Percentiles rank a stretch among this genome's conserved stretches.
Evolutionary conservation across 2,329 filamentous ascomycete species (phyloP).

Genomic region (Claviceps purpurea): DNA sequence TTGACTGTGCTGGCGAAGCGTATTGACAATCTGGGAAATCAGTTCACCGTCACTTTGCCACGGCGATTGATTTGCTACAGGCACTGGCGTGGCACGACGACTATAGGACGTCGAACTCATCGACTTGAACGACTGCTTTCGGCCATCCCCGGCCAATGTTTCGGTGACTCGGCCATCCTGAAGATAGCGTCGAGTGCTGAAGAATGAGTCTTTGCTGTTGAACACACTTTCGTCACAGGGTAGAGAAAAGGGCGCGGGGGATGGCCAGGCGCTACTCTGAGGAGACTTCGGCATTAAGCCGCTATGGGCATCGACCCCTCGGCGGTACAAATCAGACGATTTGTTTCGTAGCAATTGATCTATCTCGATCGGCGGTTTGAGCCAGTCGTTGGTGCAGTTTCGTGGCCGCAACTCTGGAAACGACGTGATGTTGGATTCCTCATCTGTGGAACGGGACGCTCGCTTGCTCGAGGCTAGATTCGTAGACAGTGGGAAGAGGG

Average conservation of each 20-base stretch:
- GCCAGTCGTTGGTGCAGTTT: slow-evolving; percentile 20
- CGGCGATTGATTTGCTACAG: slow-evolving; percentile 3
- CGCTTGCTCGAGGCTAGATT: neutral
- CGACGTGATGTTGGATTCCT: slow-evolving; percentile 18
- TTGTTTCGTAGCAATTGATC: slow-evolving; percentile 6
- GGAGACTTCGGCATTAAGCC: slow-evolving; percentile 6
- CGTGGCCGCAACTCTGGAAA: slow-evolving; percentile 20
- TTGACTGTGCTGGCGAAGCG: slow-evolving; percentile 16
- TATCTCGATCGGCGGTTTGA: slow-evolving; percentile 12
- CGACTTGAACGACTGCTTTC: slow-evolving; percentile 12
- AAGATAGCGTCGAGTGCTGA: neutral
- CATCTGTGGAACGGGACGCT: slow-evolving; percentile 5
- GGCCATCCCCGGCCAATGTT: neutral
- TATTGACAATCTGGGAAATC: slow-evolving; percentile 15
- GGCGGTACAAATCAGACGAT: slow-evolving; percentile 13
- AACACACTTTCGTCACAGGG: slow-evolving; percentile 12
- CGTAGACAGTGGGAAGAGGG: neutral
- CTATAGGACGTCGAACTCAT: slow-evolving; percentile 13
- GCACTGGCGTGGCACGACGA: slow-evolving; percentile 14
- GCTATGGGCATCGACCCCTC: slow-evolving; percentile 19
- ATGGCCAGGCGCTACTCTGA: slow-evolving; percentile 4
- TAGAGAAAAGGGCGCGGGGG: slow-evolving; percentile 6
- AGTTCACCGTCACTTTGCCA: slow-evolving; percentile 7
- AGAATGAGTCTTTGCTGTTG: slow-evolving; percentile 11
- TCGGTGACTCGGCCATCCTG: slow-evolving; percentile 2